Evolutionary conservation across 176 grass and related monocot genomes (phyloP).

Genomic region (Triticum dicoccoides): DNA sequence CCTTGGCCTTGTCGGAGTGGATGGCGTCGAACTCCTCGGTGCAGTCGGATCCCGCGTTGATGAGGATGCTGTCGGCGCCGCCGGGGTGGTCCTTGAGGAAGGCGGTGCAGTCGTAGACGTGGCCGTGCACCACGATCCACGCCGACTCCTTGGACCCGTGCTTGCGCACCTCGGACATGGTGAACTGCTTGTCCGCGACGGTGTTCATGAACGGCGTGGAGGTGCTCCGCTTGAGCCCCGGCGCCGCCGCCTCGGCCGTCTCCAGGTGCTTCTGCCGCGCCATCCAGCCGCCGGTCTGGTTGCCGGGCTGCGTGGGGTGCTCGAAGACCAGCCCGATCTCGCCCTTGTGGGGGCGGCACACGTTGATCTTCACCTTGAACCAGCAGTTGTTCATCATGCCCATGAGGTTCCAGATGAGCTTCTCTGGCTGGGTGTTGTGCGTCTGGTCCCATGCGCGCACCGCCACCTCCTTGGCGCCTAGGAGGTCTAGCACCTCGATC

Average conservation of each 20-base stretch:
- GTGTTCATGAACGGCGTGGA: conserved; percentile 68
- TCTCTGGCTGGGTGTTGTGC: conserved; percentile 91
- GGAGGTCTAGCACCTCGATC: conserved; percentile 75
- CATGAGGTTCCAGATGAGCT: conserved; percentile 98
- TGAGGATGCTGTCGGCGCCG: conserved; percentile 92
- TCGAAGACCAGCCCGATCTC: conserved; percentile 90
- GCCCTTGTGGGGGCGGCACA: conserved; percentile 73
- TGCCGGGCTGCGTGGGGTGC: conserved; percentile 90
- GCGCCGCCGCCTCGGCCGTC: conserved; percentile 32
- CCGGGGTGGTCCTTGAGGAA: conserved; percentile 94
- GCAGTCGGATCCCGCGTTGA: conserved; percentile 90
- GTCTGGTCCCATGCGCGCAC: conserved; percentile 90
- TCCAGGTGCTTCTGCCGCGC: conserved; percentile 82
- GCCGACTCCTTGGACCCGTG: conserved; percentile 64
- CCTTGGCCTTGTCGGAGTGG: conserved; percentile 88
- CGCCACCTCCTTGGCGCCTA: conserved; percentile 85
- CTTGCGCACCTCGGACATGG: conserved; percentile 80
- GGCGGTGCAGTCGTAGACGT: conserved; percentile 86
- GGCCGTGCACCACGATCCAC: conserved; percentile 89
- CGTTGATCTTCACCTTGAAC: conserved; percentile 90
- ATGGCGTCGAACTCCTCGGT: conserved; percentile 98
- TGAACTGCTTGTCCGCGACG: conserved; percentile 41
- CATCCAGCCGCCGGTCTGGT: conserved; percentile 85
- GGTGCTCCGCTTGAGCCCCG: conserved; percentile 72
- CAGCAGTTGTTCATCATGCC: conserved; percentile 99